Base-by-base conservation (phyloP, 1,139 yeast genomes). In the Suhomyces chickasaworum region DNA sequence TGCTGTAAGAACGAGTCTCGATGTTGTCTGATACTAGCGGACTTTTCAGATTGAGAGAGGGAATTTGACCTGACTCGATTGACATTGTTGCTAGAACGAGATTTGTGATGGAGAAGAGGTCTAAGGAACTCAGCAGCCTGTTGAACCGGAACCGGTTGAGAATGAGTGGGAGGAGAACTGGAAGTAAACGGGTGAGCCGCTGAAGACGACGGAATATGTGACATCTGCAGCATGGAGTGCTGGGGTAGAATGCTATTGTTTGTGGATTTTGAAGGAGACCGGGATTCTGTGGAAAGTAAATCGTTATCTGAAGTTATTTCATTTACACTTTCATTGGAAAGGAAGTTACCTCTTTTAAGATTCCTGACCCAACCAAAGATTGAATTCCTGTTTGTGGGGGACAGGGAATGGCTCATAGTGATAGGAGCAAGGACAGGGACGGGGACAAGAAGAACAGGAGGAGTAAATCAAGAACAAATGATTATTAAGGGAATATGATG, bases 1-100 rank as follows among this genome's bases (percentile, higher is more conserved):
- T 64, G 60, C 50, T 73, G 75, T 39, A 82, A 62, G 56, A 81
- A 81, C 12, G 80, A 73, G 59, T 81, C 86, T 32, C 86, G 66
- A 54, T 79, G 84, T 52, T 75, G 81, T 55, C 82, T 69, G 27
- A 81, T 69, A 56, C 60, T 68, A 46, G 61, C 56, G 40, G 58
- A 58, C 44, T 58, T 60, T 44, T 69, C 74, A n/a, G 65, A 61
- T 42, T 63, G 68, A 47, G 66, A 64, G 27, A 66, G 61, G 12
- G 75, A 66, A 53, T 68, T 63, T 45, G 78, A 64, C 47, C 80
- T 57, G 9, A 68, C 70, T 36, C 78, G 53, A 48, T 68, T 65
- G 40, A 78, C 78, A 51, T 78, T 74, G 53, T 74, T 77, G 42
- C 77, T 68, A 12, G 82, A 77, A 39, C 80, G 64, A 15, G 80